Base-by-base conservation (phyloP, 2,329 filamentous ascomycete species). In the Penicillium expansum region DNA sequence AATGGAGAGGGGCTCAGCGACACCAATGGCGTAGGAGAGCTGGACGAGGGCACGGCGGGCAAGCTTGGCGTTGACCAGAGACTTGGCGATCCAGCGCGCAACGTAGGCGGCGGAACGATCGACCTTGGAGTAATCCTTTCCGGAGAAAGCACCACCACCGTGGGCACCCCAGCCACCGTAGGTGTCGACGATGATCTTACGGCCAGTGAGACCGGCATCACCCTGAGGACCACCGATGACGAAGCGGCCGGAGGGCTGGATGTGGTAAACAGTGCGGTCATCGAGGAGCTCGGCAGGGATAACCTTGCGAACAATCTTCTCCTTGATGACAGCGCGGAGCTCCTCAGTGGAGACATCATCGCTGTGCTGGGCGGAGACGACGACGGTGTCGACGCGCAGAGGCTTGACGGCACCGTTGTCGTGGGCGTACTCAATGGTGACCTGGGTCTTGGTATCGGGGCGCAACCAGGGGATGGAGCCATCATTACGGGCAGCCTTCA, bases 101-200 rank as follows among this genome's bases (percentile, higher is more conserved):
- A 97, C 87, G 83, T 99, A 99, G 74, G 94, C 94, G 67, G 94
- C 94, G 52, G 94, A 97, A 71, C 94, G 91, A 77, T 99, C 94
- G 80, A 99, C 94, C 87, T 99, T 99, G 86, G 92, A 97, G 87
- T 97, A 99, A 80, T 99, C 94, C 89, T 99, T 99, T 74, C 94
- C 94, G 72, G 94, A 97, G 90, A 99, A 99, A 79, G 94, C 94
- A 89, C 94, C 94, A 84, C 94, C 94, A 85, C 94, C 94, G 85
- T 99, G 94, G 71, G 94, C 94, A 82, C 94, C 94, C 94, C 94
- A 97, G 73, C 94, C 94, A 83, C 94, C 94, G 83, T 99, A 99
- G 78, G 94, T 97, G 83, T 99, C 94, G 77, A 99, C 94, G 67
- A 97, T 89, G 86, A 99, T 99, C 88, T 99, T 99, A 75, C 94